Base-by-base conservation (phyloP, 2,329 filamentous ascomycete genomes). In the Stemphylium beticola region DNA sequence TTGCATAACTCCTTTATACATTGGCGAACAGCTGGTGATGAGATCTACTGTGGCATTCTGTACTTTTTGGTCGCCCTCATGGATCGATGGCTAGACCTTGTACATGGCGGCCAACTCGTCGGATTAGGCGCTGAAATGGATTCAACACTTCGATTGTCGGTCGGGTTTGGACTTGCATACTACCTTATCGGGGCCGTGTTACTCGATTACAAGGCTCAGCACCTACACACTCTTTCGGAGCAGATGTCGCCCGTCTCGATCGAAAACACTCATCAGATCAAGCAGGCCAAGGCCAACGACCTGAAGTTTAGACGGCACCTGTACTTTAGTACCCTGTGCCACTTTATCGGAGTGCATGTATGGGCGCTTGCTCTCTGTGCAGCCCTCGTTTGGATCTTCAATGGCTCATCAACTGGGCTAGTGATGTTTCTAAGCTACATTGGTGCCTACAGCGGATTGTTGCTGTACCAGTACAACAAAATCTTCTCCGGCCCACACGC, bases 1-100 rank as follows among this genome's bases (percentile, higher is more conserved):
- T 74, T 84, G 14, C 83, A 85, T 67, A 85, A 82, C 59, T 80
- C 81, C 2, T 85, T 85, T 61, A 80, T 84, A 22, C 82, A 84
- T 56, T 85, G 82, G 81, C 79, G 83, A n/a, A 82, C 82, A 54
- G 81, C 82, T 5, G 81, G 80, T 33, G 77, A 82, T 52, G 82
- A 84, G 53, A 77, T 84, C 24, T 81, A 80, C 26, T 83, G 81
- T 55, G 82, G 81, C 24, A 73, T 84, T 17, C 67, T 84, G 2
- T 83, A 83, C 68, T 85, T 85, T 54, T 62, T 84, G 9, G 74
- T 83, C 32, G 82, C 82, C 6, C 77, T 85, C 10, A 78, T 84
- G 58, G 82, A 85, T 59, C 82, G 82, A 54, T 85, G 82, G 82
- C 72, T 83, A 4, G 74, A 77, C 24, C 62, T 85, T 3, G 65